Evolutionary conservation across 352 stramenopile genomes (phyloP).

Genomic region (Phytopythium kandeliae): DNA sequence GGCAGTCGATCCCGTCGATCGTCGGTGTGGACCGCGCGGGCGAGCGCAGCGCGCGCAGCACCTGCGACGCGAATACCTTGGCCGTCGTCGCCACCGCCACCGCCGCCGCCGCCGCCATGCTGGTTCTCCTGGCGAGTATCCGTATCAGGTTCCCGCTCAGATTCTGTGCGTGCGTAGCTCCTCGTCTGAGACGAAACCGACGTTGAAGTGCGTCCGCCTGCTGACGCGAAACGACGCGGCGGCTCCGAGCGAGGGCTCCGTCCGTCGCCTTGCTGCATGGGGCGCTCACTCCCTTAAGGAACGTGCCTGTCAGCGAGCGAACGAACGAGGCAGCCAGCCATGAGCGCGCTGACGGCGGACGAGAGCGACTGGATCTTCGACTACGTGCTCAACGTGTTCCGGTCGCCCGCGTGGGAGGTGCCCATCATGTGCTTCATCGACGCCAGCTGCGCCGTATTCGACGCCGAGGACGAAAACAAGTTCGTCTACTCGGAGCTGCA

Average conservation of each 20-base stretch:
- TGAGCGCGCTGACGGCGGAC: constrained; percentile 44
- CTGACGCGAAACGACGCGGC: constrained; percentile 22
- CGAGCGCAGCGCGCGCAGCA: constrained; percentile 33
- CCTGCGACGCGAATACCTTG: constrained; percentile 59
- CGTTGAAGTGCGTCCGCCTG: not conserved
- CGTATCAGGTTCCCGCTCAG: not conserved
- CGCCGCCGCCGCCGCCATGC: too few species aligned
- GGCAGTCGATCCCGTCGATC: constrained; percentile 56
- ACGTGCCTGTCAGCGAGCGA: not conserved
- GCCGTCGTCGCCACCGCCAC: constrained; percentile 16
- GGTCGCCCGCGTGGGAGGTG: constrained; percentile 83
- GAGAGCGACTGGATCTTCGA: constrained; percentile 87
- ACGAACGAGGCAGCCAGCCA: too few species aligned
- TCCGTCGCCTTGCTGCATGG: too few species aligned
- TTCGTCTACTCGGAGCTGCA: constrained; percentile 85
- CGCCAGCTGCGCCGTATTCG: constrained; percentile 85
- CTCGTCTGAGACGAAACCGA: constrained; percentile 9
- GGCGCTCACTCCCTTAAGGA: not conserved
- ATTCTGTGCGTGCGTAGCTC: not conserved
- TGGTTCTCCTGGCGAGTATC: not conserved
- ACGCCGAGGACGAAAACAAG: constrained; percentile 89
- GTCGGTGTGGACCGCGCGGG: constrained; percentile 32
- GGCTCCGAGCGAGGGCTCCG: too few species aligned
- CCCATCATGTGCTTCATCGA: constrained; percentile 89
- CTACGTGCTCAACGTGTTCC: constrained; percentile 85